Conservation (phyloP, 164 flowering plant species). For the Kingdonia uniflora region DNA sequence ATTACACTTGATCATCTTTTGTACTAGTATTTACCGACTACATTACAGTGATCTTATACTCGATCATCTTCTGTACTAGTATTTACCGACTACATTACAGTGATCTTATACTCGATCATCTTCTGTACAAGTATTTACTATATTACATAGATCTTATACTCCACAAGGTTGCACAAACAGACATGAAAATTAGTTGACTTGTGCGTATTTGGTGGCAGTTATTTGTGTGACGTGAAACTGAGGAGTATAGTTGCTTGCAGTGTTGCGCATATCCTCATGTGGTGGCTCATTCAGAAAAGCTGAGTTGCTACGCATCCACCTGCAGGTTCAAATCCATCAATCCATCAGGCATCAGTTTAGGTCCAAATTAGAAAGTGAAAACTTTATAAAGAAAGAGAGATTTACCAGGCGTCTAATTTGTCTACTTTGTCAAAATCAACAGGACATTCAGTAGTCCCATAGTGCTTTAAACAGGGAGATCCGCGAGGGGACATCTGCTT, state of each 20-base stretch:
- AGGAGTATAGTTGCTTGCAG: background rate
- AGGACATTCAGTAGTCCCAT: background rate
- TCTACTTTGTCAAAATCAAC: slow-evolving; percentile 1
- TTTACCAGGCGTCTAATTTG: slow-evolving; percentile 6
- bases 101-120: too few species aligned
- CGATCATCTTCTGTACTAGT: too few species aligned
- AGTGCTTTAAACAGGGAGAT: background rate
- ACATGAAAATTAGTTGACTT: background rate
- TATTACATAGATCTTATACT: too few species aligned
- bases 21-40: too few species aligned
- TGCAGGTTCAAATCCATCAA: background rate
- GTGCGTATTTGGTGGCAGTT: background rate
- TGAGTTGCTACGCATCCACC: slow-evolving; percentile 6
- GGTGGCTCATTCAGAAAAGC: slow-evolving; percentile 5
- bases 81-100: too few species aligned
- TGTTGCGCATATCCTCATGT: background rate
- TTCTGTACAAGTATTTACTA: too few species aligned
- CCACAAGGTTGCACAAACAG: background rate
- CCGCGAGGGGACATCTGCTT: background rate
- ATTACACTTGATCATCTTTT: too few species aligned
- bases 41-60: too few species aligned
- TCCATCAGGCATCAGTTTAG: background rate
- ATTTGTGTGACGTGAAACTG: slow-evolving; percentile 2
- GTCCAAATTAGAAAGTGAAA: background rate
- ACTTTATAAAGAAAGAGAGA: background rate